Base-by-base conservation (phyloP, 306 rosid genomes). In the Canavalia ensiformis region DNA sequence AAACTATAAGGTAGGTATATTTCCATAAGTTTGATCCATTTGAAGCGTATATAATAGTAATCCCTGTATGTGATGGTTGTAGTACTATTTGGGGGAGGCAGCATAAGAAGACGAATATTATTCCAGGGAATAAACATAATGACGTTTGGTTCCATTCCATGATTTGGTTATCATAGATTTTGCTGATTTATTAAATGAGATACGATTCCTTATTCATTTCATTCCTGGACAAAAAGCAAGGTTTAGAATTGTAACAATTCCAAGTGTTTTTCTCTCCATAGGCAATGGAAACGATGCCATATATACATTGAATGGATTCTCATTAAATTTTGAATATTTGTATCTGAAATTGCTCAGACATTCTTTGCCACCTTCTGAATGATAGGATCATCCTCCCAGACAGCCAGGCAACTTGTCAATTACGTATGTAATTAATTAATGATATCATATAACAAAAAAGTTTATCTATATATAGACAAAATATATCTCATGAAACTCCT, bases 321-420 rank as follows among this genome's bases (percentile, higher is more conserved):
- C 31, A 76, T 41, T 62, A 37, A 57, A 80, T 84, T 62, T 34
- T 72, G 11, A 11, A 31, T 30, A 30, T 31, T 10, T 1, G 29
- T 9, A 42, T 59, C 77, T 58, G 80, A 78, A 87, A 68, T 88
- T 83, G 87, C 47, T 8, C 81, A 81, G 80, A 84, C 84, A 87
- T 83, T 72, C 83, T 58, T 52, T 35, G 31, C 57, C 72, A 80
- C 49, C 42, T 84, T 81, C 80, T 45, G 72, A 30, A 64, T 11
- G 35, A 34, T 68, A 30, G 37, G 59, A 67, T 75, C 52, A 66
- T 66, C 49, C 75, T 75, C 11, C 7, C 58, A 55, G 29, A 31
- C 56, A 41, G 4, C 68, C 9, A 54, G 1, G 3, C 72, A 81
- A 76, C 75, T 75, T 83, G 81, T 34, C 63, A 69, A 68, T 76